Evolutionary conservation across 371 early-diverging fungal genomes (phyloP), one percentile per base, ranked within the genome.

Genomic region (Actinomortierella wolfii): DNA sequence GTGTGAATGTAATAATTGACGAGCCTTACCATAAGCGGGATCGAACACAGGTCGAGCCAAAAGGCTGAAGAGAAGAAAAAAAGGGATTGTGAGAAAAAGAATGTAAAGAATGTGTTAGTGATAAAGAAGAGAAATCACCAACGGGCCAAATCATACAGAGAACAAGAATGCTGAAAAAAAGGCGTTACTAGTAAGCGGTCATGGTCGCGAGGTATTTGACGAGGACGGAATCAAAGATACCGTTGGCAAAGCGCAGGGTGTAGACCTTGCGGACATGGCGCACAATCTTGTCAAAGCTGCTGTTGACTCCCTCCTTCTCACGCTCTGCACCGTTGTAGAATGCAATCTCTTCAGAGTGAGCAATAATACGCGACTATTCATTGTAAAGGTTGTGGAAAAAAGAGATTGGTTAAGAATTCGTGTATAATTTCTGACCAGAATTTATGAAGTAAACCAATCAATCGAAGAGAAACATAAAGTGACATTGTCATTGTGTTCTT

Each of bases 131-230:
- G n/a, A n/a, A n/a, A n/a, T n/a, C n/a, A n/a, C n/a, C n/a, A n/a
- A n/a, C n/a, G n/a, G n/a, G n/a, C n/a, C n/a, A n/a, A n/a, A n/a
- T n/a, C n/a, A n/a, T n/a, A n/a, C n/a, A n/a, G n/a, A n/a, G n/a
- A n/a, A n/a, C n/a, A n/a, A n/a, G 11, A 42, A 23, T 5, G 14
- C 55, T 7, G 14, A 18, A 18, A 51, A 39, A 3, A 78, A 34
- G 11, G 11, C 34, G 84, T 79, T 83, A 86, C 87, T 87, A 84
- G 63, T 93, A 94, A 21, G 94, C 94, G 25, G 92, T 85, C 82
- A 92, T 92, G 39, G 94, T 94, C 54, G 94, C 94, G 43, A 88
- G 88, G 63, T 94, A 94, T 77, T 94, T 94, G 58, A 94, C 93
- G 51, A 93, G 79, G 55, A 94, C 90, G 26, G 91, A 92, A 63